Percentiles rank a stretch among this genome's conserved stretches.
Conservation (phyloP, 805 yeast genomes). For the Candida nitratophila region DNA sequence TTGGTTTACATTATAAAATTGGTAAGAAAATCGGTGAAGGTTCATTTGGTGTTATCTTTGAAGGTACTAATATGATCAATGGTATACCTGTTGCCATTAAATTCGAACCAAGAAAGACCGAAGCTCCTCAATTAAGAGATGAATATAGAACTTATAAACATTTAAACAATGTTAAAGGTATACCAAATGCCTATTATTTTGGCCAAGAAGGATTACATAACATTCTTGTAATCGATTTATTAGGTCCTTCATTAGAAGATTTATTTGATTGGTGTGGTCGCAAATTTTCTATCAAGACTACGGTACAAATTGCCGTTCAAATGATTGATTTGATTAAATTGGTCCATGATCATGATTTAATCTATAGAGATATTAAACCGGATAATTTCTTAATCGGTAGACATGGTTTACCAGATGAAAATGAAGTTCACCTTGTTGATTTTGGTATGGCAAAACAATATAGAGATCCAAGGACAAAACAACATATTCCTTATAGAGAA, state of each 20-base stretch:
- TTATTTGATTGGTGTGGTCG: constrained; percentile 98
- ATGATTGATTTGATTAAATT: constrained; percentile 84
- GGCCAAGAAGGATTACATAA: constrained; percentile 98
- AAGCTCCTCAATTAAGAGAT: constrained; percentile 95
- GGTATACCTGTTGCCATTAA: constrained; percentile 94
- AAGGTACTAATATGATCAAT: constrained; percentile 88
- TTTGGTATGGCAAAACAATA: constrained; percentile 99
- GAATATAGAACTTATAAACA: constrained; percentile 94
- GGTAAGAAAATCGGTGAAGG: constrained; percentile 99
- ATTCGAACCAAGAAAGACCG: constrained; percentile 93
- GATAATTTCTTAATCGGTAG: constrained; percentile 93
- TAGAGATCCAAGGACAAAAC: constrained; percentile 92
- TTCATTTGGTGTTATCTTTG: constrained; percentile 95
- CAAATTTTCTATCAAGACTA: constrained; percentile 79
- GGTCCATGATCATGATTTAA: constrained; percentile 83
- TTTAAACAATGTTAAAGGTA: constrained; percentile 72
- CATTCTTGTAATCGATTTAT: constrained; percentile 84
- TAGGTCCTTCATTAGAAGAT: constrained; percentile 95
- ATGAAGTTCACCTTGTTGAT: constrained; percentile 83
- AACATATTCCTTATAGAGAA: constrained; percentile 95
- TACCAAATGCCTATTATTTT: constrained; percentile 95
- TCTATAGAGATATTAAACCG: constrained; percentile 95
- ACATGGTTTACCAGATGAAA: constrained; percentile 78
- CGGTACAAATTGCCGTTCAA: constrained; percentile 88
- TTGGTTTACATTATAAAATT: constrained; percentile 92